A percentile compares a stretch with the other conserved stretches of the same genome.
Conservation (phyloP, 2,329 filamentous ascomycete genomes). For the Pseudogymnoascus sp. region DNA sequence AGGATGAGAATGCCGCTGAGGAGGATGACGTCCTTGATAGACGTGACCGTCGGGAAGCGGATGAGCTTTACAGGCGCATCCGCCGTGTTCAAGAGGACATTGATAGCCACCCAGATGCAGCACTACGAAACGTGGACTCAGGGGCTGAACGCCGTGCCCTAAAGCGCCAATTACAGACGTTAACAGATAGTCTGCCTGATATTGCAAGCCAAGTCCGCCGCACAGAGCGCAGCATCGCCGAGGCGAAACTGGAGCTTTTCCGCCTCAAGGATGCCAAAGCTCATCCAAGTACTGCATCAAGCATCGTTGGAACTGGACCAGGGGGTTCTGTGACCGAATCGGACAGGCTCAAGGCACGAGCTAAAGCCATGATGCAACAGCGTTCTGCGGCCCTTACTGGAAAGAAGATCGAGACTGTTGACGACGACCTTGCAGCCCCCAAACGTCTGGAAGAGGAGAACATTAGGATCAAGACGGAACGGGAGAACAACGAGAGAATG, state of each 20-base stretch:
- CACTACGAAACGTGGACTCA: constrained; percentile 64
- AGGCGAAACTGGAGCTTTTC: constrained; percentile 87
- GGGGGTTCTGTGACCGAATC: constrained; percentile 87
- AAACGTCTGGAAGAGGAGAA: constrained; percentile 86
- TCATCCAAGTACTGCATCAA: constrained; percentile 70
- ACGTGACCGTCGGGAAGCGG: constrained; percentile 82
- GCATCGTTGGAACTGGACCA: constrained; percentile 86
- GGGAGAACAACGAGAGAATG: constrained; percentile 94
- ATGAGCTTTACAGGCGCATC: constrained; percentile 89
- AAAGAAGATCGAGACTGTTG: constrained; percentile 61
- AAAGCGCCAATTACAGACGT: constrained; percentile 79
- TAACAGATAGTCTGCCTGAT: constrained; percentile 85
- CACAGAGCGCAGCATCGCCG: constrained; percentile 86
- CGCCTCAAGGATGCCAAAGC: constrained; percentile 88
- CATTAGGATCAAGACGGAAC: constrained; percentile 71
- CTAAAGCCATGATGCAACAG: constrained; percentile 98
- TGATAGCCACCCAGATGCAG: constrained; percentile 76
- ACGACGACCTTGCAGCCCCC: constrained; percentile 71
- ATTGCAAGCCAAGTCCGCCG: constrained; percentile 86
- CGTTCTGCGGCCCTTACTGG: constrained; percentile 87
- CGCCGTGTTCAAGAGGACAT: constrained; percentile 91
- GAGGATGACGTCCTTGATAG: constrained; percentile 90
- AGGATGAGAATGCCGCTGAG: constrained; percentile 81
- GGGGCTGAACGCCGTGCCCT: constrained; percentile 81
- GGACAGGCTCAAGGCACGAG: constrained; percentile 87